phyloP scores from a whole-genome alignment of 2,329 filamentous ascomycete genomes.

The Exophiala oligosperma region DNA sequence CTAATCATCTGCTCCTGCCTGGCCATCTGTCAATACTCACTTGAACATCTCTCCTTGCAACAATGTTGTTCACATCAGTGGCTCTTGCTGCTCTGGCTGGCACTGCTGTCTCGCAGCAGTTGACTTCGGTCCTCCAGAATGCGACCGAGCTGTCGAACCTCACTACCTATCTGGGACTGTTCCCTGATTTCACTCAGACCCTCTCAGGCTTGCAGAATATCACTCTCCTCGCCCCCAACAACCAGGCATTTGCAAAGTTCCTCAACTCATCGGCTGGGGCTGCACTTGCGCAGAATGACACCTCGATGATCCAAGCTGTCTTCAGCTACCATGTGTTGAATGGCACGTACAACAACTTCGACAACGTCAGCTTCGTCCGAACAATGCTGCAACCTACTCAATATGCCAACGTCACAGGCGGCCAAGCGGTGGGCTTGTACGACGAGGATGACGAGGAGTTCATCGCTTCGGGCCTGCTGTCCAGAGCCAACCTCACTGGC shows the following conservation, averaged over 20 bases:
- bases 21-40: not conserved
- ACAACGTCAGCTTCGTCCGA: constrained; percentile 44
- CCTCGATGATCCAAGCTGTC: constrained; percentile 42
- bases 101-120: constrained; percentile 26
- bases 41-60: constrained; percentile 7
- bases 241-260: constrained; percentile 48
- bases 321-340: constrained; percentile 61
- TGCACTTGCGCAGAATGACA: constrained; percentile 18
- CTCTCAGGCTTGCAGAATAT: constrained; percentile 49
- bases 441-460: constrained; percentile 43
- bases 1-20: not conserved
- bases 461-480: constrained; percentile 55
- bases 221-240: constrained; percentile 60
- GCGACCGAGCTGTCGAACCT: constrained; percentile 25
- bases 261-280: constrained; percentile 38
- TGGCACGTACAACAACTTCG: constrained; percentile 43
- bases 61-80: constrained; percentile 30
- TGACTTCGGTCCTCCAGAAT: constrained; percentile 17
- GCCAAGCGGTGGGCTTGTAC: constrained; percentile 55
- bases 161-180: constrained; percentile 15
- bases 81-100: constrained; percentile 26
- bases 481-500: constrained; percentile 49
- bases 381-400: constrained; percentile 51
- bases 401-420: constrained; percentile 60
- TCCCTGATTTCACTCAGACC: constrained; percentile 12